Conservation (phyloP, 352 stramenopile species). For the Globisporangium spinosum region DNA sequence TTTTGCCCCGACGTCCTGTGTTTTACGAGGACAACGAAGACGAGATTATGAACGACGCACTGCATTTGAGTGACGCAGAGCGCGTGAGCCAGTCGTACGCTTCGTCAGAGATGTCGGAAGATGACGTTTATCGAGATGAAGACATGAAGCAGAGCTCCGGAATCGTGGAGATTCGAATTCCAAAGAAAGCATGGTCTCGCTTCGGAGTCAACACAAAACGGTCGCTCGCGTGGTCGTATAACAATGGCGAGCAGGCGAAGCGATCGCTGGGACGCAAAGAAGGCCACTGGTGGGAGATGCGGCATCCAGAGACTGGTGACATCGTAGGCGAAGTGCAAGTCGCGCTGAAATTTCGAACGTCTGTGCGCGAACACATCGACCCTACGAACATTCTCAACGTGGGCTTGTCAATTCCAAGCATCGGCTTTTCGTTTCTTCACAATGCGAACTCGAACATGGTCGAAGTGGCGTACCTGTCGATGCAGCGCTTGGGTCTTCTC, state of each 20-base stretch:
- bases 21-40: conserved; percentile 48
- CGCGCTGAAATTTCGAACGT: conserved; percentile 77
- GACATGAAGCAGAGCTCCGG: conserved; percentile 35
- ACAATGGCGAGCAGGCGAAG: conserved; percentile 66
- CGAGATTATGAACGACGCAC: conserved; percentile 34
- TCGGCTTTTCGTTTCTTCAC: conserved; percentile 82
- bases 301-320: conserved; percentile 66
- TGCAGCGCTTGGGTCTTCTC: conserved; percentile 72
- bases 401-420: conserved; percentile 74
- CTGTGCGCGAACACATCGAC: conserved; percentile 46
- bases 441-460: conserved; percentile 80
- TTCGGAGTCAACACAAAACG: conserved; percentile 59
- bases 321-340: conserved; percentile 79
- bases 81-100: conserved; percentile 67
- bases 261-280: conserved; percentile 67
- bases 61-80: conserved; percentile 62
- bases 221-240: conserved; percentile 77
- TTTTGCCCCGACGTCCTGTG: conserved; percentile 33
- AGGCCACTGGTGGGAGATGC: conserved; percentile 85
- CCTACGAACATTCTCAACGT: conserved; percentile 69
- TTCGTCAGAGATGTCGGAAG: conserved; percentile 55
- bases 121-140: conserved; percentile 28
- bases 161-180: conserved; percentile 78
- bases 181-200: conserved; percentile 78
- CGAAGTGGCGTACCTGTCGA: conserved; percentile 85